Evolutionary conservation across 768 basidiomycete genomes (phyloP), one percentile per base, ranked within the genome.

Genomic region (Hemileccinum impolitum): DNA sequence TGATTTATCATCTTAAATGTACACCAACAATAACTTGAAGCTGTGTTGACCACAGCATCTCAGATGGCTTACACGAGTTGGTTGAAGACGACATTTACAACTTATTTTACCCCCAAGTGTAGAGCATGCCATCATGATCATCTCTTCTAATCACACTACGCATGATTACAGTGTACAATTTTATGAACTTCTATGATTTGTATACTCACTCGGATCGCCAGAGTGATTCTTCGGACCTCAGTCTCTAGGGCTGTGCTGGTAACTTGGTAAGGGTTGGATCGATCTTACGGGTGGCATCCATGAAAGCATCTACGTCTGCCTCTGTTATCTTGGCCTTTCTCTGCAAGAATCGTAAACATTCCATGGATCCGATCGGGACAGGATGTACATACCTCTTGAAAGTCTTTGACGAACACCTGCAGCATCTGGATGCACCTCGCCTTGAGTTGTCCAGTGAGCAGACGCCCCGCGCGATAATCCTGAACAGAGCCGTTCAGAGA

Each of bases 361-460:
- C 36, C 5, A 15, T 8, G 26, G 38, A 43, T 25, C 47, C 15
- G 37, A 51, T 19, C 17, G 9, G 19, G 17, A 25, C 21, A 23
- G n/a, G 10, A 11, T 5, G 17, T 15, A 51, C 75, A 28, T 52
- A 87, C 86, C 62, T 79, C 87, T 72, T 98, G 96, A 75, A 98
- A 98, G 2, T 76, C 78, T 40, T 77, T 79, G 28, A 97, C 88
- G 47, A 96, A 90, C 18, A 77, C 72, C 65, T 96, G 94, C 12
- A 99, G 65, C 43, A 85, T 56, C 46, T 81, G 77, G 51, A 98
- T 97, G 62, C 92, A 95, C 65, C 74, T 82, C 12, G 82, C 84
- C 72, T 99, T 99, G 58, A 99, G 72, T 65, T 98, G 85, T 6
- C 92, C 92, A 0, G 94, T 96, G 44, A 96, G 75, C 46, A 99